Conservation (phyloP, 805 yeast species). For the Grigorovia humatica region DNA sequence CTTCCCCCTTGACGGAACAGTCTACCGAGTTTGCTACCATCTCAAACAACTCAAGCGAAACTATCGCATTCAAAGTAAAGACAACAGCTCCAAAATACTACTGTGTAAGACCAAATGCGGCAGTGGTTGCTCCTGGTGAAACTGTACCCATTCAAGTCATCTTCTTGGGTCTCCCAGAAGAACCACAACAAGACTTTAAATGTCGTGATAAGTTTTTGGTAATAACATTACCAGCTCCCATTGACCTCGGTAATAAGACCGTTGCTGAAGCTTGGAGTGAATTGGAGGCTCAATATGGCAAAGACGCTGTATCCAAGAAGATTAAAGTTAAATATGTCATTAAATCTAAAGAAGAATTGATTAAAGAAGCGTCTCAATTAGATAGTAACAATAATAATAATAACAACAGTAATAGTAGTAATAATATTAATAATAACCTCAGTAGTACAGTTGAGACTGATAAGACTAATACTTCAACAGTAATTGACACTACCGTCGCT, state of each 20-base stretch:
- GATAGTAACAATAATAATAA: neutral
- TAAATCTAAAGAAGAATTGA: constrained; percentile 8
- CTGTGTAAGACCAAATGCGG: constrained; percentile 94
- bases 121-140: constrained; percentile 66
- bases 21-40: constrained; percentile 47
- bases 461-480: neutral
- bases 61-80: constrained; percentile 87
- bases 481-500: neutral
- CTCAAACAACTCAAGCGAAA: constrained; percentile 46
- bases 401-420: neutral
- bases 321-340: constrained; percentile 46
- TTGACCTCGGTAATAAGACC: constrained; percentile 41
- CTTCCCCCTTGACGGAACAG: constrained; percentile 65
- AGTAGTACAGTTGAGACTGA: neutral
- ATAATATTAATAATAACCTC: neutral
- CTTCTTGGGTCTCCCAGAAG: constrained; percentile 71
- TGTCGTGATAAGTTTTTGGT: constrained; percentile 90
- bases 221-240: constrained; percentile 70
- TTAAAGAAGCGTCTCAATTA: constrained; percentile 4
- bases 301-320: constrained; percentile 50
- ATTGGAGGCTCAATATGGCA: constrained; percentile 49
- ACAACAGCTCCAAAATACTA: constrained; percentile 95
- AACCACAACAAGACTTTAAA: constrained; percentile 61
- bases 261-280: constrained; percentile 70
- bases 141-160: constrained; percentile 67